Evolutionary conservation across 495 filamentous ascomycete genomes (phyloP), one percentile per base, ranked within the genome.

Genomic region (Hypoxylon cercidicola): DNA sequence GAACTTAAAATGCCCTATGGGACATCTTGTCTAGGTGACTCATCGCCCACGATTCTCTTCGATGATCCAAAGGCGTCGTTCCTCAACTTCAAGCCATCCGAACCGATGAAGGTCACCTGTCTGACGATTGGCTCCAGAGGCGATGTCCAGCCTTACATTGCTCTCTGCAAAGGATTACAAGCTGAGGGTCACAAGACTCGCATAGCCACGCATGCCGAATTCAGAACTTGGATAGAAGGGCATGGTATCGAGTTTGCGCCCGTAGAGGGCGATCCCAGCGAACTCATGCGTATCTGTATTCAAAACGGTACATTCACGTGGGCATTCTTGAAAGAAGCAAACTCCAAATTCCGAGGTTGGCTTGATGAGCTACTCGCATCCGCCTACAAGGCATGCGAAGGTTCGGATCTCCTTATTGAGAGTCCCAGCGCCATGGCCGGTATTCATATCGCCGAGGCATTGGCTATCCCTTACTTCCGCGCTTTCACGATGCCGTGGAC

Each of bases 401-500:
- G 87, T 45, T 91, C 89, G 49, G 94, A 99, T 72, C 79, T 99
- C 34, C 81, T 99, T 13, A 96, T 99, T 49, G 95, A 99, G 66
- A 94, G 90, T 41, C 95, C 95, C n/a, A 93, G 89, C 64, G 93
- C 96, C 41, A 99, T 99, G 95, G 93, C 89, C 9, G 95, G 95
- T 25, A 97, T 99, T 41, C 95, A 99, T 74, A 97, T 99, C 61
- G 95, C 95, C n/a, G 96, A 99, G 77, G 93, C 93, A 6, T 83
- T 99, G 4, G 82, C 84, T 30, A 96, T 99, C 49, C 95, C 95
- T 5, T 99, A 99, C 72, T 98, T 98, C 82, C 87, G 95, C 60
- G 96, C 93, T 0, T 99, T 99, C 75, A 95, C 94, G 15, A 99
- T 99, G 95, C 96, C 95, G 12, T 99, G 95, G 95, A 94, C 96